phyloP scores from a whole-genome alignment of 2,329 filamentous ascomycete species.

The Verticillium nubilum region DNA sequence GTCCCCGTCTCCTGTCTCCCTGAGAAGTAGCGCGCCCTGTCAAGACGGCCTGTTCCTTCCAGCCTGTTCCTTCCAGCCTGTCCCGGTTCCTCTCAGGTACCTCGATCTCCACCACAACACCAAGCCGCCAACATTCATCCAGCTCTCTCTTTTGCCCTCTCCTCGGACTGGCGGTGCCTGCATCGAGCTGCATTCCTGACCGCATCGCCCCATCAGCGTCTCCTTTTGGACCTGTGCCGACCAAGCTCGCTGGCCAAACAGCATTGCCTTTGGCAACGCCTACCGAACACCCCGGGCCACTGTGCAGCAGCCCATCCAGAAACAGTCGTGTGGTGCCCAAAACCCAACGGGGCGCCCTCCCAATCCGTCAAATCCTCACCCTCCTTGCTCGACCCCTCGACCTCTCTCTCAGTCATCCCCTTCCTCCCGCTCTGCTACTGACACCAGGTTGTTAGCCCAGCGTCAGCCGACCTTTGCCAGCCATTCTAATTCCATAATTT shows the following conservation, averaged over 20 bases:
- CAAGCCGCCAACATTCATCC: neutral
- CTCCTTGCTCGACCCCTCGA: no score
- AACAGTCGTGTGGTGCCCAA: neutral
- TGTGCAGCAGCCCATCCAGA: neutral
- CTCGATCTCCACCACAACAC: neutral
- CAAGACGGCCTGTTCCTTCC: neutral
- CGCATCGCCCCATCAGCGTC: neutral
- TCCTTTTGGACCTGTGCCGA: neutral
- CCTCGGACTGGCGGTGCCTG: neutral
- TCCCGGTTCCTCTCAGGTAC: neutral
- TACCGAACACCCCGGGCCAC: neutral
- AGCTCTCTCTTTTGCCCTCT: neutral
- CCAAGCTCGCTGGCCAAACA: neutral
- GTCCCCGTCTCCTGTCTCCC: neutral
- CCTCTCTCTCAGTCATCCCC: conserved; percentile 1
- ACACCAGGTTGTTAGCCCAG: neutral
- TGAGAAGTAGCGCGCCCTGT: neutral
- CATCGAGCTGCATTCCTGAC: neutral
- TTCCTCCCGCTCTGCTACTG: neutral
- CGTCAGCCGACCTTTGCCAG: neutral
- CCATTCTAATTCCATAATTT: neutral
- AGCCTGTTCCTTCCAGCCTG: neutral
- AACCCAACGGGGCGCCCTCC: neutral
- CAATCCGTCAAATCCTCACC: neutral
- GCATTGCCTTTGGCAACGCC: neutral